phyloP scores from a whole-genome alignment of 1,284 basidiomycete genomes.

The Cutaneotrichosporon sp. region DNA sequence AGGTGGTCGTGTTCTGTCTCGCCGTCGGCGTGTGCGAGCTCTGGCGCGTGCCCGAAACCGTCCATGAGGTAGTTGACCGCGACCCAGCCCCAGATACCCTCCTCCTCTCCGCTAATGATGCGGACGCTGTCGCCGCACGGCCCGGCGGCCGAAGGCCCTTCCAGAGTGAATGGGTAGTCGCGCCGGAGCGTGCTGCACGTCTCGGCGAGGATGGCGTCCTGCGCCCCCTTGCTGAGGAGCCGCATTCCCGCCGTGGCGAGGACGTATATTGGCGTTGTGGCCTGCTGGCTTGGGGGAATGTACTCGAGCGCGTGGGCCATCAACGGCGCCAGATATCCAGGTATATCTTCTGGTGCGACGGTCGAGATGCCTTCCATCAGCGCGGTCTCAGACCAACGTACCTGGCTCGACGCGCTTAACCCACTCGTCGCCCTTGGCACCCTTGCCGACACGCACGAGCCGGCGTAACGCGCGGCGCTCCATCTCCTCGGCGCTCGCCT shows the following conservation, averaged over 20 bases:
- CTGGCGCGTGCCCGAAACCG: slow-evolving; percentile 69
- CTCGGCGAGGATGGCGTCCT: slow-evolving; percentile 69
- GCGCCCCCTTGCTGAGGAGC: slow-evolving; percentile 69
- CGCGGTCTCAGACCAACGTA: slow-evolving; percentile 52
- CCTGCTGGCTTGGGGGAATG: slow-evolving; percentile 80
- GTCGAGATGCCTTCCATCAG: slow-evolving; percentile 75
- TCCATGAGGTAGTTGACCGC: slow-evolving; percentile 99
- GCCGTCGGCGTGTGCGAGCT: slow-evolving; percentile 13
- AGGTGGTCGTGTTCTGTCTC: slow-evolving; percentile 38
- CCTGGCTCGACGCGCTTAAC: slow-evolving; percentile 91
- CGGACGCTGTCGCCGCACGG: slow-evolving; percentile 87
- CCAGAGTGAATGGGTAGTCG: slow-evolving; percentile 60
- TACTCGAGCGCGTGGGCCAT: slow-evolving; percentile 78
- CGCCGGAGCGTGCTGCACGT: slow-evolving; percentile 75
- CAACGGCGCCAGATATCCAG: slow-evolving; percentile 75
- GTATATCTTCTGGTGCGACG: slow-evolving; percentile 68
- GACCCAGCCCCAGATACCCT: slow-evolving; percentile 98
- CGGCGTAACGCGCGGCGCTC: slow-evolving; percentile 49
- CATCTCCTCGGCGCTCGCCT: slow-evolving; percentile 42
- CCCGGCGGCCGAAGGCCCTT: slow-evolving; percentile 61
- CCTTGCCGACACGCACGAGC: slow-evolving; percentile 88
- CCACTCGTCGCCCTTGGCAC: slow-evolving; percentile 81
- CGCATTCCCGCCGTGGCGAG: slow-evolving; percentile 99
- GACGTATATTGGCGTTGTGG: slow-evolving; percentile 86
- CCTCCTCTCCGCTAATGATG: slow-evolving; percentile 97